A percentile compares a stretch with the other conserved stretches of the same genome.
Conservation (phyloP, 148 eudicot species). For the Vaccinium corymbosum region DNA sequence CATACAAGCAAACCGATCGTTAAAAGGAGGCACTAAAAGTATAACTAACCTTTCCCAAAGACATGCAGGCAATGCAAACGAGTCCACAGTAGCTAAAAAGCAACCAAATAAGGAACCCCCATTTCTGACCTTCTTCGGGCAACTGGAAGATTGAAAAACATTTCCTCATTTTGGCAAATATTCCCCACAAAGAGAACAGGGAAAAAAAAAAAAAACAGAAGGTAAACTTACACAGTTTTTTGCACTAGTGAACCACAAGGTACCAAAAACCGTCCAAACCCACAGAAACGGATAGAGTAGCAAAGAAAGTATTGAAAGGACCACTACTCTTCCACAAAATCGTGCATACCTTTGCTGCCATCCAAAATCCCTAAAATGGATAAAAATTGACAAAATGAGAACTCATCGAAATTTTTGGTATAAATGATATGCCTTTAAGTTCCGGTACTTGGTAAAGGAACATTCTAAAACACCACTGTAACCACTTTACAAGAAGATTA, state of each 20-base stretch:
- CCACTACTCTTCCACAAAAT: slow-evolving; percentile 82
- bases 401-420: background rate
- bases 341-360: slow-evolving; percentile 91
- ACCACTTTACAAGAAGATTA: slow-evolving; percentile 4
- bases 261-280: slow-evolving; percentile 85
- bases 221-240: slow-evolving; percentile 62
- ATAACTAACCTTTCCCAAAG: slow-evolving; percentile 62
- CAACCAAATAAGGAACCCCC: slow-evolving; percentile 97
- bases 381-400: slow-evolving; percentile 9
- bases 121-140: slow-evolving; percentile 94
- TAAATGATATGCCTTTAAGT: background rate
- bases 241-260: slow-evolving; percentile 80
- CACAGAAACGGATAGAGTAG: slow-evolving; percentile 90
- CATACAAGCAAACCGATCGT: background rate
- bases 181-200: background rate
- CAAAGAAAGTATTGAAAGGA: slow-evolving; percentile 66
- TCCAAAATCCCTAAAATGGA: slow-evolving; percentile 73
- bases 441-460: background rate
- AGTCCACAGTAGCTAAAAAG: slow-evolving; percentile 96
- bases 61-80: slow-evolving; percentile 70
- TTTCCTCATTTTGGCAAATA: slow-evolving; percentile 13
- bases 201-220: background rate
- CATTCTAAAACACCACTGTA: background rate
- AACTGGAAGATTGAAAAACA: slow-evolving; percentile 49
- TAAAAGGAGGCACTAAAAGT: background rate